Base-by-base conservation (phyloP, 768 basidiomycete species). In the Dendrothele bispora region DNA sequence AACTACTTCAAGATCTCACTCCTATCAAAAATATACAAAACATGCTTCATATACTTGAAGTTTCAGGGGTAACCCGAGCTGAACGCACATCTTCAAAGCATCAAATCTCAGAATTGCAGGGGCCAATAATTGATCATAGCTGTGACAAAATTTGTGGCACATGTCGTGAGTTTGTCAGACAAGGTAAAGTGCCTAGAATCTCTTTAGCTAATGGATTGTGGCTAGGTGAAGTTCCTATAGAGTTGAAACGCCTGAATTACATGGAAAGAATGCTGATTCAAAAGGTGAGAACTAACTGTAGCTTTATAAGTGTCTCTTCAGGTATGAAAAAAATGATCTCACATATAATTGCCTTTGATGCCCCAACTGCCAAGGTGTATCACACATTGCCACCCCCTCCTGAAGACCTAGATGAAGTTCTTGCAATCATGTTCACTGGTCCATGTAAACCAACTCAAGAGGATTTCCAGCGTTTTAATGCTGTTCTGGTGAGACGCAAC, bases 171-270 rank as follows among this genome's bases (percentile, higher is more conserved):
- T 32, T 3, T 4, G 7, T 43, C 14, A 11, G n/a, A 3, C 15
- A 43, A 18, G 18, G 25, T n/a, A 56, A 42, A 17, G 32, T 41
- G 7, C 54, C 58, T n/a, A 32, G 35, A 15, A 26, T 45, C 32
- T 39, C 58, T 10, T 25, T 64, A 11, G 61, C 58, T 5, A 64
- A 62, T 55, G 58, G 59, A 1, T 36, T 61, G 1, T 64, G 61
- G 59, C 14, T 64, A 4, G 62, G 62, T 4, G 56, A 59, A 10
- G 53, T 61, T 6, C 62, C 56, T 7, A 0, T 3, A 5, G 52
- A 50, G 18, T 34, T 64, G 5, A 12, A 48, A 12, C 24, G 37
- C 1, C 45, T 65, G 3, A 48, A 20, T 7, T 60, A 47, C n/a
- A 26, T 39, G 0, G 62, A 65, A 35, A 51, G 56, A 17, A 14